phyloP scores from a whole-genome alignment of 2,329 filamentous ascomycete genomes.

The Fusarium pseudonygamai region DNA sequence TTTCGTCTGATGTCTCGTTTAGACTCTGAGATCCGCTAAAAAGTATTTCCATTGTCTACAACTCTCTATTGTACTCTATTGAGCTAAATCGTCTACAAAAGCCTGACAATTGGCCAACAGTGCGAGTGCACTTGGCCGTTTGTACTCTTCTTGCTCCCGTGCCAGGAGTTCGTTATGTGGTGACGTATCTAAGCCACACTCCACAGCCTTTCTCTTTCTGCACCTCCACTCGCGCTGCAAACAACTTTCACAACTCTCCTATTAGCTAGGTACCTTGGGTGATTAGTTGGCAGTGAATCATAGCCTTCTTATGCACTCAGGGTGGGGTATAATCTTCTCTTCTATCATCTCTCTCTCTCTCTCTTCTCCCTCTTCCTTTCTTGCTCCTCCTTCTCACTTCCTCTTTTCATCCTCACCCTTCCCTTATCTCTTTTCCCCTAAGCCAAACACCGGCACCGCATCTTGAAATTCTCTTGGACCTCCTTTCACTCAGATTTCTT shows the following conservation, averaged over 20 bases:
- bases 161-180: background rate
- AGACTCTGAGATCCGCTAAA: background rate
- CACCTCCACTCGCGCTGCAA: background rate
- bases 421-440: background rate
- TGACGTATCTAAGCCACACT: background rate
- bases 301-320: background rate
- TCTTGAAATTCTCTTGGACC: background rate
- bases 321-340: background rate
- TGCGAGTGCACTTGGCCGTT: background rate
- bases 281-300: conserved; percentile 12
- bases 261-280: background rate
- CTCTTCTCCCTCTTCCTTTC: background rate
- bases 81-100: background rate
- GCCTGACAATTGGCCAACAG: background rate
- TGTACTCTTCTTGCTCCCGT: background rate
- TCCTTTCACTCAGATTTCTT: background rate
- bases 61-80: background rate
- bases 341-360: background rate
- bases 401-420: background rate
- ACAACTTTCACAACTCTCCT: background rate
- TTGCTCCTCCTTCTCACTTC: background rate
- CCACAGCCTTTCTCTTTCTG: background rate
- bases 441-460: background rate
- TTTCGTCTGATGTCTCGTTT: background rate
- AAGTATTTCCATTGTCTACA: background rate